Percentiles rank a stretch among this genome's conserved stretches.
Conservation (phyloP, 1,284 basidiomycete genomes). For the Leccinum subfulvum region DNA sequence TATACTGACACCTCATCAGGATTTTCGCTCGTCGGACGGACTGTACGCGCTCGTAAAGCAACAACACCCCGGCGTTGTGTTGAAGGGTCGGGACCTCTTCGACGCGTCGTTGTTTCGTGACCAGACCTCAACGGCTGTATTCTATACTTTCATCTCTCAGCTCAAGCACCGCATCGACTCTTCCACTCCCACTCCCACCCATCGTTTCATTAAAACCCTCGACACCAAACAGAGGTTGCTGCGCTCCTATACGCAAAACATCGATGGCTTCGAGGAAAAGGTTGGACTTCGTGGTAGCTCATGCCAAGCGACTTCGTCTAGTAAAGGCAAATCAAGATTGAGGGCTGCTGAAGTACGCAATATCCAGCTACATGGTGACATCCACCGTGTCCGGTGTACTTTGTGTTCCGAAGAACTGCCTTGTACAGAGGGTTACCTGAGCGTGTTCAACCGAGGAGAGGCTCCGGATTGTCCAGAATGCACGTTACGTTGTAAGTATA, state of each 20-base stretch:
- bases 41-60: conserved; percentile 86
- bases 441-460: conserved; percentile 62
- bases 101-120: conserved; percentile 86
- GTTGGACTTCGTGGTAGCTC: conserved; percentile 72
- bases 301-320: conserved; percentile 48
- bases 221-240: conserved; percentile 83
- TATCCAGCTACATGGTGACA: conserved; percentile 90
- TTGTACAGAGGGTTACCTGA: conserved; percentile 61
- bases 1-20: conserved; percentile 46
- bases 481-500: conserved; percentile 62
- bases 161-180: conserved; percentile 80
- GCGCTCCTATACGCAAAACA: conserved; percentile 93
- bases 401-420: conserved; percentile 77
- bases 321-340: conserved; percentile 65
- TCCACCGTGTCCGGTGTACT: conserved; percentile 83
- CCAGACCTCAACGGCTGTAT: conserved; percentile 81
- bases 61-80: conserved; percentile 77
- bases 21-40: conserved; percentile 87
- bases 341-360: conserved; percentile 73
- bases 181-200: conserved; percentile 83
- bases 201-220: conserved; percentile 84
- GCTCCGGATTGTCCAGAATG: conserved; percentile 87
- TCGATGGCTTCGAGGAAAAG: conserved; percentile 87
- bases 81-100: conserved; percentile 89
- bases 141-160: conserved; percentile 92